phyloP scores from a whole-genome alignment of 2,329 filamentous ascomycete genomes.

The Alternaria hordeiaustralica region DNA sequence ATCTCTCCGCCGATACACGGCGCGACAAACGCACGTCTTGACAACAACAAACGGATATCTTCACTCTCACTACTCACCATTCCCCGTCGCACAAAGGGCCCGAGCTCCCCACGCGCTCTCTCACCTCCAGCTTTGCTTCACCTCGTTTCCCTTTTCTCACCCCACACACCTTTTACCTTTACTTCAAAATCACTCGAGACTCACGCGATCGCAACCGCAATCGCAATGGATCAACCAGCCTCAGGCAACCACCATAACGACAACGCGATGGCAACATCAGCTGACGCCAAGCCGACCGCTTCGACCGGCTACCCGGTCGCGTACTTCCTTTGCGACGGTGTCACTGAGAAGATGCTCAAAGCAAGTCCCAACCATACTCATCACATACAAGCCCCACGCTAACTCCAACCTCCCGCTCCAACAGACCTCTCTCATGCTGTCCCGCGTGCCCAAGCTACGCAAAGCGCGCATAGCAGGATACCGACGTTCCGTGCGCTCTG shows the following conservation, averaged over 20 bases:
- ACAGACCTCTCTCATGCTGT: not conserved
- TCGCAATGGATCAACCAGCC: not conserved
- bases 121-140: not conserved
- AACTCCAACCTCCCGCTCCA: not conserved
- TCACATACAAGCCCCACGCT: not conserved
- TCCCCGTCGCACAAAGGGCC: not conserved
- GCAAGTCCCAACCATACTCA: not conserved
- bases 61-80: not conserved
- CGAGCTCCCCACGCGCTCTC: not conserved
- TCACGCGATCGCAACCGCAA: not conserved
- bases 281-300: not conserved
- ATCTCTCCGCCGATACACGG: not conserved
- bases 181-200: not conserved
- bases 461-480: not conserved
- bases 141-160: not conserved
- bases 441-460: conserved; percentile 1
- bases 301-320: not conserved
- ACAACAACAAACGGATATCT: not conserved
- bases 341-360: not conserved
- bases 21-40: not conserved
- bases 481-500: not conserved
- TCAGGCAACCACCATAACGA: not conserved
- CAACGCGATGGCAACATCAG: not conserved
- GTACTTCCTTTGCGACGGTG: conserved; percentile 4
- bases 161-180: not conserved